These are phyloP conservation scores for Curvularia lunata DNA, from an alignment of 2,329 filamentous ascomycete species.

Conservation along the genomic window DNA sequence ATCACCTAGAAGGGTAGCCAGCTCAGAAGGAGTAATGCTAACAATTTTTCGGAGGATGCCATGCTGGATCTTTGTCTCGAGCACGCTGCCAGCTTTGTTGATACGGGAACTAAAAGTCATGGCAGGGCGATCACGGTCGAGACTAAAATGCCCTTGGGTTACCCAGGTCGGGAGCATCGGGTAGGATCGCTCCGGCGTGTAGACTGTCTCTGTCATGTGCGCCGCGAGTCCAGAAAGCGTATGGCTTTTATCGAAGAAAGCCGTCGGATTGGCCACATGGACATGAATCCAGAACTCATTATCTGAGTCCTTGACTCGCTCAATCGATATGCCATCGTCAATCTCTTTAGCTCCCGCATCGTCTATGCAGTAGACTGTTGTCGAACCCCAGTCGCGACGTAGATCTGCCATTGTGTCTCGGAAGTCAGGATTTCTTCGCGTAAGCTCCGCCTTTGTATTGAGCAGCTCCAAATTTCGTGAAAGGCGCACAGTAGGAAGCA, in stretches of 20 bases:
- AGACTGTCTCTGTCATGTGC: slow-evolving; percentile 62
- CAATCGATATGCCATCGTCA: slow-evolving; percentile 79
- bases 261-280: slow-evolving; percentile 80
- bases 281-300: slow-evolving; percentile 75
- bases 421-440: slow-evolving; percentile 44
- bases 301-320: slow-evolving; percentile 59
- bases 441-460: slow-evolving; percentile 41
- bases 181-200: slow-evolving; percentile 62
- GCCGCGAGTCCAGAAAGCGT: slow-evolving; percentile 66
- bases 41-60: slow-evolving; percentile 63
- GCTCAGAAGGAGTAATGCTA: slow-evolving; percentile 56
- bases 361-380: slow-evolving; percentile 76
- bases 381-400: slow-evolving; percentile 65
- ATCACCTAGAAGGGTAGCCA: slow-evolving; percentile 44
- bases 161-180: slow-evolving; percentile 62
- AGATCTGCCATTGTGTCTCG: slow-evolving; percentile 62
- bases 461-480: slow-evolving; percentile 54
- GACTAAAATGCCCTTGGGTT: slow-evolving; percentile 60
- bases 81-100: slow-evolving; percentile 57
- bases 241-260: slow-evolving; percentile 67
- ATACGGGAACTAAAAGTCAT: slow-evolving; percentile 67
- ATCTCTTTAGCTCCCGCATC: slow-evolving; percentile 70
- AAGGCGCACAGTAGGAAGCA: slow-evolving; percentile 57
- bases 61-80: slow-evolving; percentile 61
- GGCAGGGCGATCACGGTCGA: slow-evolving; percentile 60